Conservation (phyloP, 2,329 filamentous ascomycete species). For the Cytospora chrysosperma region DNA sequence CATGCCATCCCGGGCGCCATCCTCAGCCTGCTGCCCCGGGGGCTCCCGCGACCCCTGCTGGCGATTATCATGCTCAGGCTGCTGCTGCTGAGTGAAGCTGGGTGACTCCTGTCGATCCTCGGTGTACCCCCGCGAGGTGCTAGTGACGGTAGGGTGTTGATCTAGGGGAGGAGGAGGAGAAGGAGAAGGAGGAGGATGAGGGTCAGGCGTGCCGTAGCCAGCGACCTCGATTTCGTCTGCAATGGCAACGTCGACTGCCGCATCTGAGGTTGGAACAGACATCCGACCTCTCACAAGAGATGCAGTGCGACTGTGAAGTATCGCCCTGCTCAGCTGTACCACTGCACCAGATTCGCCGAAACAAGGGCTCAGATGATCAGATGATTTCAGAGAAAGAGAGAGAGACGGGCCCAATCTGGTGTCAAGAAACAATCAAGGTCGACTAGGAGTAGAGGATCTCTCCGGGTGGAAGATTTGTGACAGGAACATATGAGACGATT, state of each 20-base stretch:
- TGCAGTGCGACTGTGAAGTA: conserved; percentile 19
- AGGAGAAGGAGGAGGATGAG: background rate
- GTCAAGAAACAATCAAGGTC: background rate
- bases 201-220: conserved; percentile 6
- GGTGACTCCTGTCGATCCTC: background rate
- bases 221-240: conserved; percentile 25
- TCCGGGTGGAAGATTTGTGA: background rate
- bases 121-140: background rate
- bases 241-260: conserved; percentile 23
- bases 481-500: background rate
- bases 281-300: conserved; percentile 23
- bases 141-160: background rate
- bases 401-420: background rate
- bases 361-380: conserved; percentile 5
- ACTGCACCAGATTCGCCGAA: conserved; percentile 10
- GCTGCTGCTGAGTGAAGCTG: conserved; percentile 4
- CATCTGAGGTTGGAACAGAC: conserved; percentile 20
- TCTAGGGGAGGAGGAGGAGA: conserved; percentile 1
- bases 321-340: conserved; percentile 17
- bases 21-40: conserved; percentile 9
- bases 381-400: too few relatives aligned
- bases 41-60: conserved; percentile 14
- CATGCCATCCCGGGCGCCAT: conserved; percentile 4
- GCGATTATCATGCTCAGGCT: conserved; percentile 4
- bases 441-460: background rate